phyloP scores from a whole-genome alignment of 345 rosid genomes.

The Moringa oleifera region DNA sequence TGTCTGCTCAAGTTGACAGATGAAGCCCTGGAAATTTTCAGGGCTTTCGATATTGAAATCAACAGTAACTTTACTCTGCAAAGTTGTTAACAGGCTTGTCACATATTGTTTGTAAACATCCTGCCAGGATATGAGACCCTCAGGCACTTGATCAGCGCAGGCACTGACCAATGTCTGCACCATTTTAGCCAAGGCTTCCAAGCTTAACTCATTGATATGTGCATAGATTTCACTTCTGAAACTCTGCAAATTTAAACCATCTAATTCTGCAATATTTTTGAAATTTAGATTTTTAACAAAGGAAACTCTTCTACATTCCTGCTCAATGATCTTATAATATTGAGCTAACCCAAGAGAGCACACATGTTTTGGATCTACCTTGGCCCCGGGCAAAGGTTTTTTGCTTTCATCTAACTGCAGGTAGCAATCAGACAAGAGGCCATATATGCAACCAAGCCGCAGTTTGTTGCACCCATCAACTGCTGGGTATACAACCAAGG shows the following conservation, averaged over 20 bases:
- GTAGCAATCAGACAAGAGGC: slow-evolving; percentile 80
- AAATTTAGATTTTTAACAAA: slow-evolving; percentile 72
- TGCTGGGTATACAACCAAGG: slow-evolving; percentile 60
- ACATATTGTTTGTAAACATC: slow-evolving; percentile 68
- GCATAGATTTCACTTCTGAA: slow-evolving; percentile 61
- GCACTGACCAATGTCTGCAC: slow-evolving; percentile 46
- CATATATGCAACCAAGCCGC: slow-evolving; percentile 66
- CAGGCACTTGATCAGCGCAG: slow-evolving; percentile 38
- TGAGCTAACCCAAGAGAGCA: slow-evolving; percentile 36
- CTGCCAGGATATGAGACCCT: slow-evolving; percentile 55
- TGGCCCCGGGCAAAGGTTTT: slow-evolving; percentile 28
- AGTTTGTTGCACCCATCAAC: slow-evolving; percentile 78
- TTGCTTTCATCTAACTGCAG: slow-evolving; percentile 43
- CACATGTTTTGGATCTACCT: slow-evolving; percentile 23
- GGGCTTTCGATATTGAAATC: slow-evolving; percentile 45
- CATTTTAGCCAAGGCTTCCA: slow-evolving; percentile 88
- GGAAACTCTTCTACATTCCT: slow-evolving; percentile 80
- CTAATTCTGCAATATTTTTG: slow-evolving; percentile 65
- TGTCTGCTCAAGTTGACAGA: slow-evolving; percentile 58
- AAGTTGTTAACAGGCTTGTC: slow-evolving; percentile 38
- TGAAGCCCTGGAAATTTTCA: slow-evolving; percentile 59
- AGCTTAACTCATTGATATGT: slow-evolving; percentile 44
- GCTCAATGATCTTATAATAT: slow-evolving; percentile 50
- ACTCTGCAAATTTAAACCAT: slow-evolving; percentile 56
- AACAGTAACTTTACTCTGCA: slow-evolving; percentile 40